Conservation (phyloP, 352 stramenopile species). For the Phytophthora niederhauseri region DNA sequence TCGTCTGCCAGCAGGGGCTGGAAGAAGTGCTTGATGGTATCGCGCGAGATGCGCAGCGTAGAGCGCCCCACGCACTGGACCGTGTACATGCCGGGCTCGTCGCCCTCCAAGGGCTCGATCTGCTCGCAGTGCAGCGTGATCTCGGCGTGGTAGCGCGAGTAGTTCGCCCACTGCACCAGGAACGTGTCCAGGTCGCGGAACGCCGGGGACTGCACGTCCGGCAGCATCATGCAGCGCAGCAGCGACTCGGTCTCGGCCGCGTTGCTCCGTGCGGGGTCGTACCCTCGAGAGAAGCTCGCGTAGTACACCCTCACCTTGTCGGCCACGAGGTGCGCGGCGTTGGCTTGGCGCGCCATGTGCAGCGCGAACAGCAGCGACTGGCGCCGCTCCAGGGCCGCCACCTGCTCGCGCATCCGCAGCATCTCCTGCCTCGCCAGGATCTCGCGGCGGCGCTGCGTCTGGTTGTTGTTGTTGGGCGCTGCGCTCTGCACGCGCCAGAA, state of each 20-base stretch:
- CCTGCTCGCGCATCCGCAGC: constrained; percentile 40
- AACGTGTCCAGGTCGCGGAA: constrained; percentile 61
- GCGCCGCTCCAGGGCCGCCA: constrained; percentile 51
- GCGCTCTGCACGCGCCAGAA: constrained; percentile 39
- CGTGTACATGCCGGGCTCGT: constrained; percentile 38
- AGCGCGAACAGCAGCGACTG: constrained; percentile 51
- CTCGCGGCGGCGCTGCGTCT: constrained; percentile 37
- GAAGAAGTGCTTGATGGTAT: constrained; percentile 74
- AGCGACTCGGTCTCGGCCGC: constrained; percentile 37
- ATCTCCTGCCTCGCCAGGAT: constrained; percentile 38
- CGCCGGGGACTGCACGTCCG: constrained; percentile 55
- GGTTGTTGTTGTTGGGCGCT: constrained; percentile 11
- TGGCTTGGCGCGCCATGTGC: constrained; percentile 48
- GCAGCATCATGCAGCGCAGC: constrained; percentile 52
- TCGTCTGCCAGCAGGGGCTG: constrained; percentile 60
- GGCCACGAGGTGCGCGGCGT: constrained; percentile 43
- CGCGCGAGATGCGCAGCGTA: constrained; percentile 60
- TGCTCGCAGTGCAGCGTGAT: constrained; percentile 37
- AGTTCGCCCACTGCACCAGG: constrained; percentile 62
- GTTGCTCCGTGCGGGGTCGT: constrained; percentile 42
- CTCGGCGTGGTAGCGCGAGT: constrained; percentile 62
- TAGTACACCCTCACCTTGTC: constrained; percentile 60
- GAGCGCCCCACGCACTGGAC: constrained; percentile 50
- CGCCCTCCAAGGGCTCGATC: constrained; percentile 47
- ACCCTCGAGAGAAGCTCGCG: constrained; percentile 48